Evolutionary conservation across 2,329 filamentous ascomycete species (phyloP), one percentile per base, ranked within the genome.

Genomic region (Alternaria sp.): DNA sequence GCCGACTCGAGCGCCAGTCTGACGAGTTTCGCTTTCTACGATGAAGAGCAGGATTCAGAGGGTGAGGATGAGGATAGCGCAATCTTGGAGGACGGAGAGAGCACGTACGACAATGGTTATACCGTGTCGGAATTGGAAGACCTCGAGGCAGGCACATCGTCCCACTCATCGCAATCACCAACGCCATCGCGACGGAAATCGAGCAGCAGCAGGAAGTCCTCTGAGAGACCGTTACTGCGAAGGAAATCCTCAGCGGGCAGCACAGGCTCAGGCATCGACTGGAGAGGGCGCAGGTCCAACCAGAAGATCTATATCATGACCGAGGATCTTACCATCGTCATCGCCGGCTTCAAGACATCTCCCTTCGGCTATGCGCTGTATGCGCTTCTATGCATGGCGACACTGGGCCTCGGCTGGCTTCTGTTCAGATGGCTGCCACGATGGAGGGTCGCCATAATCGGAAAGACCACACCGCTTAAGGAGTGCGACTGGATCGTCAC

Each of bases 291-390:
- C 42, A 88, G 91, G 58, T 83, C 86, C 28, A 96, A 86, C 71
- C 95, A 99, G 78, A 98, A 97, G 80, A 86, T 97, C 24, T 95
- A 97, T 78, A 93, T 99, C 79, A 84, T 89, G 59, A 96, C 92
- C 42, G 95, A 99, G 78, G 95, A 99, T 77, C 83, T 99, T 65
- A 97, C 93, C 1, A 93, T 97, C 70, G 94, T 94, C 28, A 88
- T 98, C 73, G 93, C 94, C 24, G 95, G 95, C 0, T 99, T 98
- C 78, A 88, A 86, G 51, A 97, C 93, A 4, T 94, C 90, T 64
- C 78, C 80, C 4, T 62, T 88, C 14, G 93, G 95, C 1, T 91
- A 89, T 70, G 78, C 85, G 2, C 64, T 88, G 0, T 98, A 98
- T 75, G 69, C 89, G 4, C 69, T 84, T 8, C 79, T 96, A 7